Evolutionary conservation across 164 flowering plant genomes (phyloP).

Genomic region (Piper longum): DNA sequence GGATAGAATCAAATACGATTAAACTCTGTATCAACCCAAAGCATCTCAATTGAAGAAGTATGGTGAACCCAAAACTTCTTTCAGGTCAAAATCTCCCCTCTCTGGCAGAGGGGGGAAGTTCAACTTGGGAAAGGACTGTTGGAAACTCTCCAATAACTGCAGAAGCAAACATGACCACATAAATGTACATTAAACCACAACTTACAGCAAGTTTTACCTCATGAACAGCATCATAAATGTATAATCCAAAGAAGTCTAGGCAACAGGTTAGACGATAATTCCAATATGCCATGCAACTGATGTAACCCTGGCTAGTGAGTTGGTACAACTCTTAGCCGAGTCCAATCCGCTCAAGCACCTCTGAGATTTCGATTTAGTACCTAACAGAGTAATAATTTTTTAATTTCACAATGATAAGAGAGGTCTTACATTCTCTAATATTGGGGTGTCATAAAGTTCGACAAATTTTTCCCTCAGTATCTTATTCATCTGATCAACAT

Average conservation of each 20-base stretch:
- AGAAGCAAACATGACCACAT: background rate
- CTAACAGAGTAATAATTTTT: background rate
- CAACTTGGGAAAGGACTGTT: constrained; percentile 35
- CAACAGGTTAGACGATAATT: no score
- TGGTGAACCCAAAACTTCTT: constrained; percentile 39
- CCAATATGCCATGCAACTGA: no score
- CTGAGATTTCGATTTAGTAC: background rate
- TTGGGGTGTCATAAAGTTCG: constrained; percentile 75
- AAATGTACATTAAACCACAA: background rate
- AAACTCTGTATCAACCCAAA: no score
- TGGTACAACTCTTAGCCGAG: background rate
- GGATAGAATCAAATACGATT: no score
- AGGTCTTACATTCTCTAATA: constrained; percentile 65
- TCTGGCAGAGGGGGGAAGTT: constrained; percentile 52
- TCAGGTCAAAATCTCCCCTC: constrained; percentile 51
- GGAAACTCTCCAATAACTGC: constrained; percentile 54
- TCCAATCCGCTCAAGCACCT: background rate
- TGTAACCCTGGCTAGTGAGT: no score
- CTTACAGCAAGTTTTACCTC: background rate
- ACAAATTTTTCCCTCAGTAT: constrained; percentile 88
- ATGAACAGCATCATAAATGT: background rate
- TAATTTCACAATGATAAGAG: background rate
- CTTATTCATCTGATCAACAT: constrained; percentile 78
- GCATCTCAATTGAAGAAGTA: constrained; percentile 29
- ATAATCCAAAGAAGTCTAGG: no score